Conservation (phyloP, 1,284 basidiomycete genomes). For the Ustilago shanxiensis region DNA sequence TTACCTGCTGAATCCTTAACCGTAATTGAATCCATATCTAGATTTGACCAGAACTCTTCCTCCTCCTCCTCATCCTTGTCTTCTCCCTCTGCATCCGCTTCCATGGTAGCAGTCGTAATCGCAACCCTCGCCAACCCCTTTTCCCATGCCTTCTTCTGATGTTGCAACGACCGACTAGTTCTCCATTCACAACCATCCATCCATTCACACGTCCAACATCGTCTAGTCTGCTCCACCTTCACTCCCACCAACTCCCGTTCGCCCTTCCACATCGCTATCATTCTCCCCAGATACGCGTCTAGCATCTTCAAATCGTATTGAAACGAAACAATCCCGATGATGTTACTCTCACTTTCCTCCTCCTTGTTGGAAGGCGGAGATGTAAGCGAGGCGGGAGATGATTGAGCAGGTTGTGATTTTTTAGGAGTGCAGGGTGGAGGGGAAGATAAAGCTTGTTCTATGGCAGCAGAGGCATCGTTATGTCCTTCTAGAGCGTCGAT, state of each 20-base stretch:
- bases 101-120: neutral
- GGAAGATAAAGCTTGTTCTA: constrained; percentile 20
- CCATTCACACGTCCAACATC: constrained; percentile 64
- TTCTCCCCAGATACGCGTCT: constrained; percentile 38
- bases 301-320: constrained; percentile 28
- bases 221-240: constrained; percentile 26
- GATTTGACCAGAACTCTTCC: constrained; percentile 34
- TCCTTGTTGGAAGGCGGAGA: neutral
- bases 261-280: constrained; percentile 56
- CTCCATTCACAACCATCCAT: constrained; percentile 66
- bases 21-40: constrained; percentile 28
- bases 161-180: neutral
- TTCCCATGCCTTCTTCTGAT: neutral
- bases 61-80: constrained; percentile 8
- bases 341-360: neutral
- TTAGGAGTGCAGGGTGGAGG: constrained; percentile 11
- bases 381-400: constrained; percentile 1
- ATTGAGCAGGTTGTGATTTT: constrained; percentile 1
- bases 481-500: constrained; percentile 32
- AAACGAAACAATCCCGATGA: constrained; percentile 52
- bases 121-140: neutral
- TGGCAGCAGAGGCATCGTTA: constrained; percentile 19
- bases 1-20: constrained; percentile 29
- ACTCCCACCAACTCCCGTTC: constrained; percentile 51
- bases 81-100: neutral